Evolutionary conservation across 2,329 filamentous ascomycete species (phyloP).

Genomic region (Arthrinium phaeospermum): DNA sequence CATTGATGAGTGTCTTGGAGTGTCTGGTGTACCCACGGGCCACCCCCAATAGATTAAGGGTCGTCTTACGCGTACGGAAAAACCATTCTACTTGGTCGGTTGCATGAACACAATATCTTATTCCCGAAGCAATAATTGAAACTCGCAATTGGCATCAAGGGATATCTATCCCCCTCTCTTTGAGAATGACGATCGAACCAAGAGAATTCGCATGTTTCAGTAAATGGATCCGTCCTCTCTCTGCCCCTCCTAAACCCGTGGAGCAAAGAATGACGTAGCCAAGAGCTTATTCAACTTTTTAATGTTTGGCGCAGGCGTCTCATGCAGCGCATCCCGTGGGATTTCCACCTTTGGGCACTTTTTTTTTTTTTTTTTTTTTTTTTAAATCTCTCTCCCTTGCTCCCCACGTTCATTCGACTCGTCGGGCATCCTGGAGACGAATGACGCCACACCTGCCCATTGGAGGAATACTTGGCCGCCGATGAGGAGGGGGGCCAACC

Average conservation of each 20-base stretch:
- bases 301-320: background rate
- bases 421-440: background rate
- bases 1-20: background rate
- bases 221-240: background rate
- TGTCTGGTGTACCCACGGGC: background rate
- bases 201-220: background rate
- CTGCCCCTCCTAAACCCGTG: background rate
- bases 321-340: background rate
- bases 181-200: background rate
- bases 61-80: background rate
- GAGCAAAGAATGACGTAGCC: slow-evolving; percentile 6
- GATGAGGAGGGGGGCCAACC: background rate
- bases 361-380: too few species aligned
- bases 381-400: background rate
- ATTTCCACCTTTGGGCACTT: background rate
- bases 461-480: background rate
- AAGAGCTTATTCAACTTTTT: background rate
- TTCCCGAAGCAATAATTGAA: background rate
- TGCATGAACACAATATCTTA: background rate
- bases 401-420: background rate
- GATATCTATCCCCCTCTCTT: background rate
- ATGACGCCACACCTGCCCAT: slow-evolving; percentile 7
- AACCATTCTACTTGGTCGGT: background rate
- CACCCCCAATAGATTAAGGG: slow-evolving; percentile 12
- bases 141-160: background rate